Conservation (phyloP, 139 green algal species). For the Micractinium conductrix region DNA sequence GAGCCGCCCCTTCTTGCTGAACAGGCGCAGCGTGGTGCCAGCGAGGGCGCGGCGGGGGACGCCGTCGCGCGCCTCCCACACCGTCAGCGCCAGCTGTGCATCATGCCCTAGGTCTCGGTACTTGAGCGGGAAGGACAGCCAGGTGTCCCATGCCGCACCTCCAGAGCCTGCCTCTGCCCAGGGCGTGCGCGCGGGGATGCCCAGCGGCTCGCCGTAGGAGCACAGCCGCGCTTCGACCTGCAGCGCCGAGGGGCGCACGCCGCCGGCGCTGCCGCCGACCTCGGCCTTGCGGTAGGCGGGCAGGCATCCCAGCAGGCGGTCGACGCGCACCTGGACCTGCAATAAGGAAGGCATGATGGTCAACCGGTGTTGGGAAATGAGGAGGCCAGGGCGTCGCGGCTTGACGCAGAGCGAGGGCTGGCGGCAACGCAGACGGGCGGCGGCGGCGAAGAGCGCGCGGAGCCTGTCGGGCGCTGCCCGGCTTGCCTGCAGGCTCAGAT, state of each 20-base stretch:
- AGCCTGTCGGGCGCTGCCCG: background rate
- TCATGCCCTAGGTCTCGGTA: slow-evolving; percentile 86
- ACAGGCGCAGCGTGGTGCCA: slow-evolving; percentile 76
- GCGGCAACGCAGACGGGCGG: background rate
- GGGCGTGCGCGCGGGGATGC: slow-evolving; percentile 54
- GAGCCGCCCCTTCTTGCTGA: slow-evolving; percentile 87
- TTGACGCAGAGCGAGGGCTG: no score
- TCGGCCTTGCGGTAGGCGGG: slow-evolving; percentile 34
- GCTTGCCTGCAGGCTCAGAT: slow-evolving; percentile 75
- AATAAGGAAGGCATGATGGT: no score
- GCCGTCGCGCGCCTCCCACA: slow-evolving; percentile 64
- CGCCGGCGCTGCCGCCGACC: background rate
- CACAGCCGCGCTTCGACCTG: slow-evolving; percentile 61
- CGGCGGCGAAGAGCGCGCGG: background rate
- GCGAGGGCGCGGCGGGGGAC: slow-evolving; percentile 56
- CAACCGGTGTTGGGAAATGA: no score
- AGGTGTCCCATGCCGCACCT: slow-evolving; percentile 70
- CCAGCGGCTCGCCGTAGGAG: slow-evolving; percentile 61
- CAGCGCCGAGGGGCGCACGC: slow-evolving; percentile 38
- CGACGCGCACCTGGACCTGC: slow-evolving; percentile 65
- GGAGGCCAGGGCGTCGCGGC: no score
- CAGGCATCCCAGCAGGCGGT: slow-evolving; percentile 59
- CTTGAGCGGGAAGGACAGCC: slow-evolving; percentile 81
- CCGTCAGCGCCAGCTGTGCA: slow-evolving; percentile 73
- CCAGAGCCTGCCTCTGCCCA: slow-evolving; percentile 51